These are phyloP conservation scores for Tuber brumale DNA, from an alignment of 495 filamentous ascomycete genomes.

Conservation along the genomic window DNA sequence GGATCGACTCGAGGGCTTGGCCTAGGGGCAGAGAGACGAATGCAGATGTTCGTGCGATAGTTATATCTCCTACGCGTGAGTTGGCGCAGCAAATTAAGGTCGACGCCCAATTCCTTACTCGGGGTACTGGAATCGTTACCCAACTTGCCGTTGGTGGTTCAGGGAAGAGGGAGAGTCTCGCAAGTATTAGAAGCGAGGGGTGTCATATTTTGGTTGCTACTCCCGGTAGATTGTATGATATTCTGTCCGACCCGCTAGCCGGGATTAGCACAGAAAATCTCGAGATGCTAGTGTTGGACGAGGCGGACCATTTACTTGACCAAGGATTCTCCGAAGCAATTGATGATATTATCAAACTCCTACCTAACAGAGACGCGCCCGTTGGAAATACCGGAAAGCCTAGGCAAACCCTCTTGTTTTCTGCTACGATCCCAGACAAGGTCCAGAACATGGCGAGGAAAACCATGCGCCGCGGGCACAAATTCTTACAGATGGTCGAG, in stretches of 20 bases:
- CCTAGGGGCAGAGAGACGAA: slow-evolving; percentile 31
- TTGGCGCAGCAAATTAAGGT: slow-evolving; percentile 88
- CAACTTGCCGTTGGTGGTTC: slow-evolving; percentile 89
- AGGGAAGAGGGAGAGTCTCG: slow-evolving; percentile 58
- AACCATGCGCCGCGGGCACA: slow-evolving; percentile 65
- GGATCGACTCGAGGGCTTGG: slow-evolving; percentile 46
- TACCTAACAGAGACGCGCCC: slow-evolving; percentile 54
- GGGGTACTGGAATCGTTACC: slow-evolving; percentile 62
- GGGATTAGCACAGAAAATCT: slow-evolving; percentile 67
- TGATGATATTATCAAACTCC: slow-evolving; percentile 55
- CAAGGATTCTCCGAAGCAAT: slow-evolving; percentile 80
- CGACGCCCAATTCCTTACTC: slow-evolving; percentile 67
- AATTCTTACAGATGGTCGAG: slow-evolving; percentile 75
- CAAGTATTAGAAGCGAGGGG: slow-evolving; percentile 59
- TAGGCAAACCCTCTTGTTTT: slow-evolving; percentile 88
- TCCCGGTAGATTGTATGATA: slow-evolving; percentile 79
- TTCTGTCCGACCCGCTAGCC: slow-evolving; percentile 62
- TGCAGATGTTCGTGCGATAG: slow-evolving; percentile 72
- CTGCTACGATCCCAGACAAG: slow-evolving; percentile 79
- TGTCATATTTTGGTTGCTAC: slow-evolving; percentile 90
- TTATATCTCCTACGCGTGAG: slow-evolving; percentile 92
- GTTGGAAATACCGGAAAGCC: slow-evolving; percentile 45
- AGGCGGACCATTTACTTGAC: slow-evolving; percentile 88
- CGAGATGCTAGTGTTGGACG: slow-evolving; percentile 79
- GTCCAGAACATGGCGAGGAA: slow-evolving; percentile 69